A percentile compares a stretch with the other conserved stretches of the same genome.
These are phyloP conservation scores for Vicia villosa DNA, from an alignment of 306 rosid genomes.

Conservation along the genomic window DNA sequence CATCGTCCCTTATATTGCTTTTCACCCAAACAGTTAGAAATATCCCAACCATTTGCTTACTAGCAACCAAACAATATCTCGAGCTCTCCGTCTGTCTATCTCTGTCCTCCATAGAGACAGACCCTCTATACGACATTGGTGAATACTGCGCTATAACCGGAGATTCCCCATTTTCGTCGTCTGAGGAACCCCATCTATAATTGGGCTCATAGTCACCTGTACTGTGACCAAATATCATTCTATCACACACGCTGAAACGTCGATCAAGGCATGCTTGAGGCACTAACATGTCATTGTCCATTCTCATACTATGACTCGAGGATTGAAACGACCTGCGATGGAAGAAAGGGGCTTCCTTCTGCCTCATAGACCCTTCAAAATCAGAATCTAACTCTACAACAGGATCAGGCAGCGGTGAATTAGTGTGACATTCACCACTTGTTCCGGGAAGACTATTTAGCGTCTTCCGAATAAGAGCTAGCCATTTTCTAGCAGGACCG, in stretches of 20 bases:
- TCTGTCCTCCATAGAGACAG: conserved; percentile 70
- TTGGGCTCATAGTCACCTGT: conserved; percentile 80
- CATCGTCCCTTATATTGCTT: conserved; percentile 73
- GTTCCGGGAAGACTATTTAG: conserved; percentile 89
- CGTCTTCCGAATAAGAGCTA: conserved; percentile 85
- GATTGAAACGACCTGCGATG: conserved; percentile 94
- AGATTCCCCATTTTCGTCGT: conserved; percentile 85
- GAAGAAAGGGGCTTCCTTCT: conserved; percentile 79
- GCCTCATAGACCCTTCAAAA: conserved; percentile 86
- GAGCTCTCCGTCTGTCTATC: conserved; percentile 75
- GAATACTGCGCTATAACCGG: conserved; percentile 62
- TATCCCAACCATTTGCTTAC: conserved; percentile 99
- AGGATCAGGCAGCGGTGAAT: conserved; percentile 91
- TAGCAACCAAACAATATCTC: conserved; percentile 85
- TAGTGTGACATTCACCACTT: conserved; percentile 67
- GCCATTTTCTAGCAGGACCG: conserved; percentile 97
- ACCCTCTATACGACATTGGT: conserved; percentile 62
- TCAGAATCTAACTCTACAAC: conserved; percentile 83
- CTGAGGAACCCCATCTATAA: conserved; percentile 83
- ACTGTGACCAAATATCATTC: conserved; percentile 71
- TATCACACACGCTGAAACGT: conserved; percentile 81
- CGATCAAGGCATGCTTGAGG: conserved; percentile 79
- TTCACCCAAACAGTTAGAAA: conserved; percentile 90
- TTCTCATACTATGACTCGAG: conserved; percentile 93
- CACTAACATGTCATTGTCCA: conserved; percentile 75